Conservation (phyloP, 2,329 filamentous ascomycete species). For the Pyrenochaeta sp. region DNA sequence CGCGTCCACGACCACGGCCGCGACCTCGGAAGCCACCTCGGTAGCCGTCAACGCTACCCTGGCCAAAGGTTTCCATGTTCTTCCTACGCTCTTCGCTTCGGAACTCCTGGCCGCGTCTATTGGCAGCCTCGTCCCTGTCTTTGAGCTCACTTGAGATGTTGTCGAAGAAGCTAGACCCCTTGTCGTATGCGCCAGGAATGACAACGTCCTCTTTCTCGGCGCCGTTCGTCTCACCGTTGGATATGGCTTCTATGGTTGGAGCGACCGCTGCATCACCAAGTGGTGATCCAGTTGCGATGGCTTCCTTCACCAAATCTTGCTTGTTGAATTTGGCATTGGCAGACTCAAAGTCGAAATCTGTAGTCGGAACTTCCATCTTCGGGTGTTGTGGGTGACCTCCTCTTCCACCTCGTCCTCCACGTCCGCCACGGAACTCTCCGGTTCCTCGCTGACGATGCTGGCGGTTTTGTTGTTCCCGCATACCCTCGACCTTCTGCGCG, state of each 20-base stretch:
- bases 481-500: slow-evolving; percentile 77
- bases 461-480: slow-evolving; percentile 71
- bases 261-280: slow-evolving; percentile 55
- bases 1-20: slow-evolving; percentile 75
- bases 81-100: slow-evolving; percentile 91
- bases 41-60: slow-evolving; percentile 89
- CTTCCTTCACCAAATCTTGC: slow-evolving; percentile 87
- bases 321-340: slow-evolving; percentile 91
- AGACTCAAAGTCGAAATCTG: slow-evolving; percentile 90
- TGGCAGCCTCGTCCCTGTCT: slow-evolving; percentile 78
- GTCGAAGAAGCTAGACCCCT: slow-evolving; percentile 91
- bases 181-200: slow-evolving; percentile 75
- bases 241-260: slow-evolving; percentile 43
- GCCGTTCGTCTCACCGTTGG: slow-evolving; percentile 49
- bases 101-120: slow-evolving; percentile 80
- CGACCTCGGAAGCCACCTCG: slow-evolving; percentile 81
- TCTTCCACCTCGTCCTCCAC: slow-evolving; percentile 57
- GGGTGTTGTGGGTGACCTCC: slow-evolving; percentile 53
- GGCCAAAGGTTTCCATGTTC: slow-evolving; percentile 97
- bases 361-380: slow-evolving; percentile 87
- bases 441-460: slow-evolving; percentile 57
- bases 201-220: slow-evolving; percentile 57
- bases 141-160: slow-evolving; percentile 96
- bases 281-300: slow-evolving; percentile 79
- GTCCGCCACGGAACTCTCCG: slow-evolving; percentile 54